phyloP scores from a whole-genome alignment of 73 alveolate species.

The Tetrahymena elliotti region DNA sequence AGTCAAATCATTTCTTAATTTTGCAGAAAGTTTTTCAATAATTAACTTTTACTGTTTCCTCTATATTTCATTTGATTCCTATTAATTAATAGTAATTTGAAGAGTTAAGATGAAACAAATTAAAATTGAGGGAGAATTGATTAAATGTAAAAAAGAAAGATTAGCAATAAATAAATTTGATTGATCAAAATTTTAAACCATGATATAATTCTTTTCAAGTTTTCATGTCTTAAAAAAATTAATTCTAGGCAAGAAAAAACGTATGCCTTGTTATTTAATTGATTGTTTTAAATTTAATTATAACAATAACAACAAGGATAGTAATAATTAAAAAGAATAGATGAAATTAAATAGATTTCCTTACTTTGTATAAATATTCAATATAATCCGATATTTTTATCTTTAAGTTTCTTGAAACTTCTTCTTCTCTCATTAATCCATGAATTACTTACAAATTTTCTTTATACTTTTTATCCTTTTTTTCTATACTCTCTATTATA shows the following conservation, averaged over 20 bases:
- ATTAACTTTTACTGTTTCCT: not conserved
- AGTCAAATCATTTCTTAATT: not conserved
- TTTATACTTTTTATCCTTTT: slow-evolving; percentile 1
- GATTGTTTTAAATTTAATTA: too few species aligned
- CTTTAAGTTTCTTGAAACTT: not conserved
- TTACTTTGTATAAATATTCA: not conserved
- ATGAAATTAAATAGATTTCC: not conserved
- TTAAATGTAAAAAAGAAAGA: not conserved
- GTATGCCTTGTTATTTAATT: too few species aligned
- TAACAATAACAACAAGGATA: too few species aligned
- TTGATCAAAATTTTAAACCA: too few species aligned
- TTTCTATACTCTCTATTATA: slow-evolving; percentile 13
- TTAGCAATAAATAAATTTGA: too few species aligned
- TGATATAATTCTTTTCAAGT: too few species aligned
- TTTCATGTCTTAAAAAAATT: too few species aligned
- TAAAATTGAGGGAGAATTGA: too few species aligned
- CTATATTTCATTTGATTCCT: not conserved
- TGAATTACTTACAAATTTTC: slow-evolving; percentile 35
- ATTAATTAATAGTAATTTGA: not conserved
- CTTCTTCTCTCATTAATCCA: slow-evolving; percentile 14
- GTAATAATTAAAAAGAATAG: not conserved
- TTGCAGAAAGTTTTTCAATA: not conserved
- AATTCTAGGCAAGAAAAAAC: too few species aligned
- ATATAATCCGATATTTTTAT: not conserved
- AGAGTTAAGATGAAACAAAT: too few species aligned